Evolutionary conservation across 2,329 filamentous ascomycete species (phyloP).

Genomic region (Didymella keratinophila): DNA sequence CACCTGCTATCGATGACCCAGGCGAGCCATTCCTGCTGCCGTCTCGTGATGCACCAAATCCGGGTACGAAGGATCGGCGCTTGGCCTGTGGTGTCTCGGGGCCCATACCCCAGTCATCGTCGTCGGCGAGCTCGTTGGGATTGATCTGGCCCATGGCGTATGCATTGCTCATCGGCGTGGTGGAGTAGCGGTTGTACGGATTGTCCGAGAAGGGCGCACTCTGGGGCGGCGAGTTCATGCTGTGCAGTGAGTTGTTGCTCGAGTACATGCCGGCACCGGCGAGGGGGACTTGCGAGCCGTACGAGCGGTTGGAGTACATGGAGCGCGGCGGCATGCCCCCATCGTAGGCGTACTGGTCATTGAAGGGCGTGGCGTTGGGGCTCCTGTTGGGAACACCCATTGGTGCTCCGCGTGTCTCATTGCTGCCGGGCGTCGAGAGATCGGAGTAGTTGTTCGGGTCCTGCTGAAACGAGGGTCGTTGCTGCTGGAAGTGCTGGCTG

Average conservation of each 20-base stretch:
- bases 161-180: conserved; percentile 43
- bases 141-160: conserved; percentile 64
- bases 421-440: conserved; percentile 45
- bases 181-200: conserved; percentile 69
- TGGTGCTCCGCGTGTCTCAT: conserved; percentile 65
- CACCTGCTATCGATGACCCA: conserved; percentile 47
- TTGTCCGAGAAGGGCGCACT: conserved; percentile 65
- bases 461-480: conserved; percentile 31
- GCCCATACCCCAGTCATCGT: conserved; percentile 83
- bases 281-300: conserved; percentile 34
- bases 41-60: conserved; percentile 56
- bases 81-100: conserved; percentile 56
- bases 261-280: conserved; percentile 47
- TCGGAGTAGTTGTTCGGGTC: conserved; percentile 46
- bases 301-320: conserved; percentile 36
- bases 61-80: conserved; percentile 66
- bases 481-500: conserved; percentile 28
- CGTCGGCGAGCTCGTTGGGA: conserved; percentile 82
- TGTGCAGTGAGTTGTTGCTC: conserved; percentile 55
- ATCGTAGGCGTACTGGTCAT: conserved; percentile 27
- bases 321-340: conserved; percentile 23
- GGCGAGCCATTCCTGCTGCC: conserved; percentile 53
- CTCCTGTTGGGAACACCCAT: conserved; percentile 36
- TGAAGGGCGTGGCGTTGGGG: conserved; percentile 35
- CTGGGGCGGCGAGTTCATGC: conserved; percentile 54